phyloP scores from a whole-genome alignment of 129 eudicot species.

The Tagetes patula region DNA sequence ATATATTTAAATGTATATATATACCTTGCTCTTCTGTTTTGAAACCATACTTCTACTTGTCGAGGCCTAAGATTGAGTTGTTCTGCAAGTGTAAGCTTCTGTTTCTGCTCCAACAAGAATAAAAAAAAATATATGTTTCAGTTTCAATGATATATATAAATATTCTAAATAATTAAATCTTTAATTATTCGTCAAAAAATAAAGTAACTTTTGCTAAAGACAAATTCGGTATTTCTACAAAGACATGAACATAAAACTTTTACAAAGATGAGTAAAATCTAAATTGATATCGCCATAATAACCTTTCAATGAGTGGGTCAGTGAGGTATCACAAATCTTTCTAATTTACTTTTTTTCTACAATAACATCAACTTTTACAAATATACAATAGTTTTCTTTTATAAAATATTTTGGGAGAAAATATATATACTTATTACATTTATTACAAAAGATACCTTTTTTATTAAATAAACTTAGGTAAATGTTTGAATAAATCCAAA shows the following conservation, averaged over 20 bases:
- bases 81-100: conserved; percentile 71
- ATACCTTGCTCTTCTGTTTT: conserved; percentile 83
- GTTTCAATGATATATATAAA: background rate
- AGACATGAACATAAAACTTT: conserved; percentile 2
- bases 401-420: background rate
- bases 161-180: background rate
- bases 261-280: conserved; percentile 6
- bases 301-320: conserved; percentile 17
- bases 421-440: background rate
- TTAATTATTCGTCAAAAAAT: conserved; percentile 1
- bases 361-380: background rate
- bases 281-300: conserved; percentile 5
- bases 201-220: conserved; percentile 16
- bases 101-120: conserved; percentile 53
- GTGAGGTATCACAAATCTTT: conserved; percentile 20
- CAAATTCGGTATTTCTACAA: conserved; percentile 6
- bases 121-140: background rate
- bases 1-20: background rate
- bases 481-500: background rate
- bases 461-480: background rate
- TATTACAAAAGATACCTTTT: too few species aligned
- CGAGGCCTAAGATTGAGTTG: conserved; percentile 79
- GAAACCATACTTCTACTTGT: conserved; percentile 91
- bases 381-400: background rate
- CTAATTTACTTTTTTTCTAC: background rate